Evolutionary conservation across 1,139 yeast species (phyloP).

Genomic region (Candida pseudocylindracea): DNA sequence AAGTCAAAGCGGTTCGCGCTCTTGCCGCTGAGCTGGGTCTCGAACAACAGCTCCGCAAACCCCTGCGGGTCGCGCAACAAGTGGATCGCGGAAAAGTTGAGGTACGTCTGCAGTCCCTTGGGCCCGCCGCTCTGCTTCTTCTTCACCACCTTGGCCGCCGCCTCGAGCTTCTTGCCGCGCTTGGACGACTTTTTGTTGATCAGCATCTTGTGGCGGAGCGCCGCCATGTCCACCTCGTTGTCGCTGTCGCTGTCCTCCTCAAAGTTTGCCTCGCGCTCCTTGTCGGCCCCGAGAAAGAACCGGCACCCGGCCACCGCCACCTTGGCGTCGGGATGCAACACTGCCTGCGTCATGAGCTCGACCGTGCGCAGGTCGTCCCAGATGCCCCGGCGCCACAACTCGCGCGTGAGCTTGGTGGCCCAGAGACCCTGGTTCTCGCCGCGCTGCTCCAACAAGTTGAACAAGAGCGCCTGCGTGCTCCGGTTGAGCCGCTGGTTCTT

Average conservation of each 20-base stretch:
- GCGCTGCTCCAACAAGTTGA: constrained; percentile 60
- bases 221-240: constrained; percentile 42
- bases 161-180: constrained; percentile 57
- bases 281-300: constrained; percentile 87
- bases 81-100: constrained; percentile 89
- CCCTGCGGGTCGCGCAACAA: constrained; percentile 93
- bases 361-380: constrained; percentile 97
- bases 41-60: constrained; percentile 70
- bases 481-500: constrained; percentile 74
- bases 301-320: constrained; percentile 78
- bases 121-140: constrained; percentile 20
- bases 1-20: constrained; percentile 45
- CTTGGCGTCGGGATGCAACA: constrained; percentile 68
- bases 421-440: constrained; percentile 62
- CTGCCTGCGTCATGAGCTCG: constrained; percentile 92
- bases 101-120: constrained; percentile 40
- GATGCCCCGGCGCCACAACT: constrained; percentile 89
- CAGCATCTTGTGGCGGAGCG: constrained; percentile 59
- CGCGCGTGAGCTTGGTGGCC: constrained; percentile 92
- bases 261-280: constrained; percentile 72
- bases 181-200: constrained; percentile 69
- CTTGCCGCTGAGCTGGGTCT: constrained; percentile 48
- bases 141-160: constrained; percentile 45
- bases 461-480: constrained; percentile 77
- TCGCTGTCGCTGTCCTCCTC: constrained; percentile 59